Evolutionary conservation across 139 green algal genomes (phyloP).

Genomic region (Prasinococcaceae sp.): DNA sequence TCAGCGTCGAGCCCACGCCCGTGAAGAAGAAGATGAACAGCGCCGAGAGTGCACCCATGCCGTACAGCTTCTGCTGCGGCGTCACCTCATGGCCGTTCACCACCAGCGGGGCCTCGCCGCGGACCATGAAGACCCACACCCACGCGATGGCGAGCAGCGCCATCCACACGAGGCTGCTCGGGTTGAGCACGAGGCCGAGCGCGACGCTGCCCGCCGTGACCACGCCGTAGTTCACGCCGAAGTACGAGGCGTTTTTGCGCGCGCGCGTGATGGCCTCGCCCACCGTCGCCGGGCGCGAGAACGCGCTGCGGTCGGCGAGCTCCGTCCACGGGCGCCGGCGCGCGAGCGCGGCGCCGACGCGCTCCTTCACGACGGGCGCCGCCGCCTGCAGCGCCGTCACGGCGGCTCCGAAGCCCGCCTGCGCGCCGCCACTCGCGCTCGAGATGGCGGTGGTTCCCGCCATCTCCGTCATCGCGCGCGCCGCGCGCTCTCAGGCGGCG

Average conservation of each 20-base stretch:
- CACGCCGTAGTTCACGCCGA: slow-evolving; percentile 80
- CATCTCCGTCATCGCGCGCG: no score
- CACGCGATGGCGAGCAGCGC: slow-evolving; percentile 46
- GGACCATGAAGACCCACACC: slow-evolving; percentile 75
- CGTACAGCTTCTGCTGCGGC: slow-evolving; percentile 61
- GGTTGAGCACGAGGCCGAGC: slow-evolving; percentile 51
- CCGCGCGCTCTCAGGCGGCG: no score
- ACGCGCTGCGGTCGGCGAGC: slow-evolving; percentile 55
- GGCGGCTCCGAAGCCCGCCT: no score
- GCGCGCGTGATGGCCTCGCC: slow-evolving; percentile 55
- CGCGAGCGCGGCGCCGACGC: no score
- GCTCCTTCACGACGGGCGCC: no score
- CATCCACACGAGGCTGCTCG: slow-evolving; percentile 60
- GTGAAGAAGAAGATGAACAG: slow-evolving; percentile 85
- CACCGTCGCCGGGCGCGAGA: slow-evolving; percentile 55
- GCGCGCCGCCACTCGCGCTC: no score
- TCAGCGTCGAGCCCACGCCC: slow-evolving; percentile 63
- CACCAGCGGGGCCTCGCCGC: slow-evolving; percentile 45
- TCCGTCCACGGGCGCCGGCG: slow-evolving; percentile 82
- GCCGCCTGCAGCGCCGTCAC: no score
- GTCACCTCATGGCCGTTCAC: slow-evolving; percentile 42
- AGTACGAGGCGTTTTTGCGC: slow-evolving; percentile 78
- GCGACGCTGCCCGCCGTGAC: slow-evolving; percentile 42
- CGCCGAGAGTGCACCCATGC: slow-evolving; percentile 24
- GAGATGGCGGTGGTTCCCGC: no score